Evolutionary conservation across 2,329 filamentous ascomycete species (phyloP).

Genomic region (Penicillium freii): DNA sequence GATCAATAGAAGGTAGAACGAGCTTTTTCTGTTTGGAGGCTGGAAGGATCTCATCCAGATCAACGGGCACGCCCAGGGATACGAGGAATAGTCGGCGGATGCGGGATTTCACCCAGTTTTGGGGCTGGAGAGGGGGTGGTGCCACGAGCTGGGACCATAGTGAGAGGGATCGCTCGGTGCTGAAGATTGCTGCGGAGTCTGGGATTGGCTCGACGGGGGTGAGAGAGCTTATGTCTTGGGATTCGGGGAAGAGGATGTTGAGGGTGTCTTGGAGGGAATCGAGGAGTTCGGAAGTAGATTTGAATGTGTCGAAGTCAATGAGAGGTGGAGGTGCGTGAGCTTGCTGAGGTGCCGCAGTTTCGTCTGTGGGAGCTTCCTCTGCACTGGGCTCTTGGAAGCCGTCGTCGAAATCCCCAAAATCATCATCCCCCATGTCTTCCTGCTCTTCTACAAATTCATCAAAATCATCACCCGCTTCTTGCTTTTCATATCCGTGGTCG

Average conservation of each 20-base stretch:
- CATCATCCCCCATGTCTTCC: constrained; percentile 51
- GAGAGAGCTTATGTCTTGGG: constrained; percentile 37
- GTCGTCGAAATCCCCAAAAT: constrained; percentile 66
- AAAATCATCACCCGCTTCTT: constrained; percentile 59
- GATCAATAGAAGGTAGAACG: constrained; percentile 75
- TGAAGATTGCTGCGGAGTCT: constrained; percentile 62
- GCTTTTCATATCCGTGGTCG: constrained; percentile 46
- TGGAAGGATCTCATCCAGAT: constrained; percentile 94
- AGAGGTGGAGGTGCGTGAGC: constrained; percentile 38
- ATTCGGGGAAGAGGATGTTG: constrained; percentile 45
- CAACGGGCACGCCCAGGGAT: constrained; percentile 90
- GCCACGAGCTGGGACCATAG: constrained; percentile 96
- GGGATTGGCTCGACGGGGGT: constrained; percentile 41
- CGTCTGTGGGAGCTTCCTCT: constrained; percentile 25
- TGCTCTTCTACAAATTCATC: constrained; percentile 54
- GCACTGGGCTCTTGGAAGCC: constrained; percentile 57
- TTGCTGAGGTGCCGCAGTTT: constrained; percentile 20
- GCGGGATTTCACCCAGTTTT: constrained; percentile 95
- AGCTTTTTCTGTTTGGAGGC: constrained; percentile 98
- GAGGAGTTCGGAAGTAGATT: constrained; percentile 40
- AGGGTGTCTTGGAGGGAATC: constrained; percentile 40
- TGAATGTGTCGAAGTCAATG: constrained; percentile 56
- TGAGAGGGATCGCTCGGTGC: constrained; percentile 81
- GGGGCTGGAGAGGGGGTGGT: constrained; percentile 88
- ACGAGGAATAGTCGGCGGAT: constrained; percentile 94